These are phyloP conservation scores for Miamiensis avidus DNA, from an alignment of 169 alveolate species.

Conservation along the genomic window DNA sequence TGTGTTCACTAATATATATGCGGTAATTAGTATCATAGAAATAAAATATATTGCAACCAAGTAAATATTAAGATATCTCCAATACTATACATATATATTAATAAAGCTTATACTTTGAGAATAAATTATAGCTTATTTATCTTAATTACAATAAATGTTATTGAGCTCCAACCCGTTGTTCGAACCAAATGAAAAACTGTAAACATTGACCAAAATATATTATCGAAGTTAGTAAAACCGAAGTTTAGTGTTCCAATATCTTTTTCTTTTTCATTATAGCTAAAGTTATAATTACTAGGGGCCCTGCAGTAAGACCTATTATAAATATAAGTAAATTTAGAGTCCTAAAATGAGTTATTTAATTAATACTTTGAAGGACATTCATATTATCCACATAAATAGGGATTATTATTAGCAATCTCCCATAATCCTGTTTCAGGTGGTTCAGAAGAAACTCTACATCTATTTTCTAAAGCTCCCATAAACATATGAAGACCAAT, in stretches of 20 bases:
- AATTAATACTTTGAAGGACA: constrained; percentile 27
- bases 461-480: constrained; percentile 28
- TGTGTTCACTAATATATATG: neutral
- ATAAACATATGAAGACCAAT: constrained; percentile 42
- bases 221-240: constrained; percentile 35
- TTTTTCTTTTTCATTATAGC: constrained; percentile 8
- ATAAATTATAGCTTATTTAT: neutral
- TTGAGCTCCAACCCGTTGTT: neutral
- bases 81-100: neutral
- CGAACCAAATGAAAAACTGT: neutral
- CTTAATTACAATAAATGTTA: neutral
- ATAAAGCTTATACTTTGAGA: no score
- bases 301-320: constrained; percentile 30
- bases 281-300: constrained; percentile 26
- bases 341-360: neutral
- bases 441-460: constrained; percentile 42
- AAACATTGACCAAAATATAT: neutral
- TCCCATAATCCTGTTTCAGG: constrained; percentile 21
- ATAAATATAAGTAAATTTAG: neutral
- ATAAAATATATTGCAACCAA: neutral
- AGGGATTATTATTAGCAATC: neutral
- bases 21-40: neutral
- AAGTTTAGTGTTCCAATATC: constrained; percentile 31
- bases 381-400: constrained; percentile 32
- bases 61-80: neutral